Base-by-base conservation (phyloP, 768 basidiomycete genomes). In the Postia placenta region DNA sequence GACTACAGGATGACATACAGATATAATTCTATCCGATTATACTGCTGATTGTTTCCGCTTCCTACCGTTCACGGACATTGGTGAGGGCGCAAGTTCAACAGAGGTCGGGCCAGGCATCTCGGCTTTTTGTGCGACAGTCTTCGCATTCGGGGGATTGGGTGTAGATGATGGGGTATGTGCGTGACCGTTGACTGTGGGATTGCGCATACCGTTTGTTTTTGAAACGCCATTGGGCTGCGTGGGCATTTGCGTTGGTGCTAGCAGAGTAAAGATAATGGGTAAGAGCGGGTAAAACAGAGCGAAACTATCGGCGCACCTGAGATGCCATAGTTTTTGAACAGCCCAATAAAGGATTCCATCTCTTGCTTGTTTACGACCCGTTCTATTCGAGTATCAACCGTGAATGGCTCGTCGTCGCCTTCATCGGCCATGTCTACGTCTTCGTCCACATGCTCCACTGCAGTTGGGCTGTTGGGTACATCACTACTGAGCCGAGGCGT, bases 311-410 rank as follows among this genome's bases (percentile, higher is more conserved):
- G 40, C 67, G 27, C 19, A 67, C 67, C 77, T 71, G 64, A 67
- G 61, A 61, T 71, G 35, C 56, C 70, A 65, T 76, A 73, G 44
- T 66, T 59, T 54, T 69, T 78, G 73, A 93, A 93, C 22, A 92
- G 66, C 27, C 74, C 71, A 22, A 82, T 67, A 50, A 92, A 76
- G 14, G 69, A 63, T 5, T 71, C 63, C 59, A 91, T 75, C 63
- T 91, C 82, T 11, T 69, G 66, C n/a, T 72, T 65, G 36, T 70
- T 67, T 3, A 85, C 75, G 20, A 65, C 57, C 48, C 67, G 64
- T 25, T 64, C 54, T 33, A 68, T 71, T 33, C 60, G 60, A 33
- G 53, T 50, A 14, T 47, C 50, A 39, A 50, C 50, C 12, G 56
- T 48, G 24, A 51, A 30, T 6, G 58, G 55, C 14, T 15, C 47